Conservation (phyloP, 1,284 basidiomycete genomes). For the Meripilus lineatus region DNA sequence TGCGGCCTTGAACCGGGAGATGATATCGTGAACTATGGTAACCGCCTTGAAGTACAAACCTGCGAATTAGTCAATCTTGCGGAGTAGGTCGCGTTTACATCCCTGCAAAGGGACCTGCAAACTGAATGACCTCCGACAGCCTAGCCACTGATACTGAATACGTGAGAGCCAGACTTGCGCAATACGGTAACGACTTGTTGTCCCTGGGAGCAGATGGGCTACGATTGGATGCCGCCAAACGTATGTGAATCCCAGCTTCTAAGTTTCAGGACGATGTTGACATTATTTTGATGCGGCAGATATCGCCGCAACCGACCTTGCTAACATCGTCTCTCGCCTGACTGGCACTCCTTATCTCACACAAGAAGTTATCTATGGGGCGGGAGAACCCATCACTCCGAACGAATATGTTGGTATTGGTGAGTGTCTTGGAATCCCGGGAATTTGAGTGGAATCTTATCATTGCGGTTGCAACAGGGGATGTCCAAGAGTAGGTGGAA, state of each 20-base stretch:
- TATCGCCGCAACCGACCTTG: conserved; percentile 47
- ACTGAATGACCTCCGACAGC: conserved; percentile 23
- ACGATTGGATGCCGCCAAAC: conserved; percentile 63
- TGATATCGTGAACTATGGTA: conserved; percentile 52
- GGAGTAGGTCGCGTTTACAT: conserved; percentile 39
- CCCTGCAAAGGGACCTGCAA: background rate
- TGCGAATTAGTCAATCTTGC: conserved; percentile 54
- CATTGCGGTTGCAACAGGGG: conserved; percentile 29
- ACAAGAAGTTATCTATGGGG: conserved; percentile 54
- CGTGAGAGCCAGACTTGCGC: conserved; percentile 47
- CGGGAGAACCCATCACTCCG: conserved; percentile 49
- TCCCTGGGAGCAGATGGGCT: conserved; percentile 62
- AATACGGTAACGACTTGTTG: conserved; percentile 56
- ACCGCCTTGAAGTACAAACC: conserved; percentile 51
- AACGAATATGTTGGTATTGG: conserved; percentile 52
- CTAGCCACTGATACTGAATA: conserved; percentile 58
- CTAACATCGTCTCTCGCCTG: conserved; percentile 47
- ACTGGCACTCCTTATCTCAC: conserved; percentile 44
- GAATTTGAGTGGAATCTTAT: conserved; percentile 1
- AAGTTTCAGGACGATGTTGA: background rate
- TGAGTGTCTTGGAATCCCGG: conserved; percentile 15
- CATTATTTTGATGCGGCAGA: conserved; percentile 31
- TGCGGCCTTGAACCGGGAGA: conserved; percentile 51
- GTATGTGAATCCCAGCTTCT: conserved; percentile 29
- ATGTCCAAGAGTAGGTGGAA: conserved; percentile 56